Evolutionary conservation across 1,284 basidiomycete genomes (phyloP).

Genomic region (Cutaneotrichosporon curvatum): DNA sequence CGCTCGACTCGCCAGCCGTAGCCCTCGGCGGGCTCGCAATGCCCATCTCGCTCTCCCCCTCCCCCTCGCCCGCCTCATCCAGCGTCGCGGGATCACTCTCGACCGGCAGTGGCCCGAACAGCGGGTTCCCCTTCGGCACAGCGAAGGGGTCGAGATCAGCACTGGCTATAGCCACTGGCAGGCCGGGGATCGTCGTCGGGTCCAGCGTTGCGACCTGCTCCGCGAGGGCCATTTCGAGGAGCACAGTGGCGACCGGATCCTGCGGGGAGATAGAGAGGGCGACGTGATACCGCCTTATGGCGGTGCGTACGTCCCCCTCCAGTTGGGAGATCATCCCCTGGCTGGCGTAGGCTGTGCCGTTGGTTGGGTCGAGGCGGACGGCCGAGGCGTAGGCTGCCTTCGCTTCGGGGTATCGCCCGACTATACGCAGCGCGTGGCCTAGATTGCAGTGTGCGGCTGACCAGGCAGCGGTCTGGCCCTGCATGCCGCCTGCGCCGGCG

Average conservation of each 20-base stretch:
- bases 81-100: constrained; percentile 27
- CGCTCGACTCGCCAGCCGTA: not conserved
- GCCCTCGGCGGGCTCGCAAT: not conserved
- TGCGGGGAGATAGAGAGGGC: constrained; percentile 77
- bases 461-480: constrained; percentile 77
- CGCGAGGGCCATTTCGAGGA: constrained; percentile 75
- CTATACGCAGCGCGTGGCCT: constrained; percentile 74
- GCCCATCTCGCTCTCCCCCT: not conserved
- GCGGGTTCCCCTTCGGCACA: constrained; percentile 37
- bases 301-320: constrained; percentile 61
- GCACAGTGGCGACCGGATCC: constrained; percentile 73
- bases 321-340: constrained; percentile 77
- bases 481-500: constrained; percentile 66
- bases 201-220: constrained; percentile 40
- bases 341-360: constrained; percentile 68
- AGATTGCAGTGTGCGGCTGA: constrained; percentile 81
- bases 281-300: constrained; percentile 84
- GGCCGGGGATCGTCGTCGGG: constrained; percentile 33
- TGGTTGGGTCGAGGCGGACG: constrained; percentile 70
- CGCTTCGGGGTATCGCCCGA: constrained; percentile 66
- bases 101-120: constrained; percentile 33
- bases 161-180: constrained; percentile 31
- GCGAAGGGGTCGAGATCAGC: constrained; percentile 38
- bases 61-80: constrained; percentile 24
- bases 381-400: constrained; percentile 64